Conservation (phyloP, 2,329 filamentous ascomycete genomes). For the Paecilomyces formosus region DNA sequence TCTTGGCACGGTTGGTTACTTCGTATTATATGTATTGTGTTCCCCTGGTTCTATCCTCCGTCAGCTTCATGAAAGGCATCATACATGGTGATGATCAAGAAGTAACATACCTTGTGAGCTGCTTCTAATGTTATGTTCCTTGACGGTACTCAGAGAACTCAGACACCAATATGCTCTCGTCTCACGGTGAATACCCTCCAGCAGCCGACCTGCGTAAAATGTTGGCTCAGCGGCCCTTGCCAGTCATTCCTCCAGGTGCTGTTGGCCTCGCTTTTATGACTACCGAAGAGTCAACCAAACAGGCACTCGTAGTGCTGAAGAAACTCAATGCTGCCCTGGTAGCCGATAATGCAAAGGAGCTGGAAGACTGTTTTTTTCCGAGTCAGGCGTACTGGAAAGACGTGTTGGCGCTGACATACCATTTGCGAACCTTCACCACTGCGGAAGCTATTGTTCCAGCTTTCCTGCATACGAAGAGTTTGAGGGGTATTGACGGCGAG, state of each 20-base stretch:
- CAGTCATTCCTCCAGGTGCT: constrained; percentile 5
- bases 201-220: constrained; percentile 14
- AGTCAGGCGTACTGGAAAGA: constrained; percentile 33
- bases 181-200: constrained; percentile 8
- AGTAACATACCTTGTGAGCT: no score
- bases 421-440: constrained; percentile 27
- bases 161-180: not conserved
- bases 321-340: not conserved
- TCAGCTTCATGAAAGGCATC: no score
- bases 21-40: no score
- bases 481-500: not conserved
- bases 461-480: not conserved
- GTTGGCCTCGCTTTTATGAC: not conserved
- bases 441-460: constrained; percentile 9
- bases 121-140: not conserved
- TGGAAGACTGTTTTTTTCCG: constrained; percentile 22
- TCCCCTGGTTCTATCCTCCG: no score
- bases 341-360: constrained; percentile 9
- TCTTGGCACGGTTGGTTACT: no score
- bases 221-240: constrained; percentile 18
- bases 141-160: not conserved
- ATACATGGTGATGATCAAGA: no score
- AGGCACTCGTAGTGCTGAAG: not conserved
- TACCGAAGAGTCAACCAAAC: not conserved
- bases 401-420: constrained; percentile 27